Conservation (phyloP, 345 rosid species). For the Aegle marmelos region DNA sequence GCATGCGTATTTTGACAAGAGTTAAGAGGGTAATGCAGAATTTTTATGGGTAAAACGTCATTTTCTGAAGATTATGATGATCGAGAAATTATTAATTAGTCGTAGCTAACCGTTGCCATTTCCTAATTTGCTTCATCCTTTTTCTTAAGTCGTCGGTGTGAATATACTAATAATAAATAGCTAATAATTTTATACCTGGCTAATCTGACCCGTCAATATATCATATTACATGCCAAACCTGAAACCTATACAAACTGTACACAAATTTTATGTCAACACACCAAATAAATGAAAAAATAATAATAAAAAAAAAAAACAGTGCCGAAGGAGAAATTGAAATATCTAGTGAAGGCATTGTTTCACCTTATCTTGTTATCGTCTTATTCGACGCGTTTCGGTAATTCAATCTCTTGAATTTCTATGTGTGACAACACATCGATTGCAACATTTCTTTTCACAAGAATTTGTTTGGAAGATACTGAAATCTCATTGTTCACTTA, state of each 20-base stretch:
- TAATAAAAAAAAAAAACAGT: neutral
- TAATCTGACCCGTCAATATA: neutral
- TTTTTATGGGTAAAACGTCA: constrained; percentile 38
- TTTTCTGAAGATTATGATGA: constrained; percentile 31
- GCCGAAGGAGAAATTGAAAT: neutral
- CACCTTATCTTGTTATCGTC: neutral
- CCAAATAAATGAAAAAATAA: neutral
- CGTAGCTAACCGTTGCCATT: constrained; percentile 31
- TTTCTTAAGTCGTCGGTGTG: constrained; percentile 15
- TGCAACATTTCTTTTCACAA: neutral
- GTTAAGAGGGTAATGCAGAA: constrained; percentile 13
- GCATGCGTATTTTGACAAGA: constrained; percentile 24
- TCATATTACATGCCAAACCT: neutral
- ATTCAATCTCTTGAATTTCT: neutral
- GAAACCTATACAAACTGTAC: no score
- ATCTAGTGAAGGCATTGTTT: neutral
- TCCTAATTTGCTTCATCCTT: constrained; percentile 11
- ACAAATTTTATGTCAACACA: neutral
- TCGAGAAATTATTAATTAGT: constrained; percentile 5
- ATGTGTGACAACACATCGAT: neutral
- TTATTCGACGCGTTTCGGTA: neutral
- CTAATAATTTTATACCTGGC: constrained; percentile 4
- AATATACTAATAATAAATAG: neutral
- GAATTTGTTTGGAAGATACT: neutral
- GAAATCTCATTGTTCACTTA: neutral